Evolutionary conservation across 345 rosid species (phyloP).

Genomic region (Chamaenerion angustifolium): DNA sequence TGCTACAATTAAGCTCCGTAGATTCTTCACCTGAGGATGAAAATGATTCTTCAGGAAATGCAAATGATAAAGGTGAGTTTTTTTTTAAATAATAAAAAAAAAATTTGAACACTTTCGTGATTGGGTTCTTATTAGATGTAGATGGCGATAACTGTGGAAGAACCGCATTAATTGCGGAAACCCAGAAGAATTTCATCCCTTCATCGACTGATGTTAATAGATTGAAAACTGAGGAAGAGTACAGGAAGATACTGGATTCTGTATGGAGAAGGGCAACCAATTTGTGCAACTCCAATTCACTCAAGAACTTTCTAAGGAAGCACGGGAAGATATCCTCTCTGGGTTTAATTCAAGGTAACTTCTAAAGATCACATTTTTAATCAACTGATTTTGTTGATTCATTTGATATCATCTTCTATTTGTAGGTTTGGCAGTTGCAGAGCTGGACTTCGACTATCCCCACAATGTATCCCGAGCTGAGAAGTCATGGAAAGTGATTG

Average conservation of each 20-base stretch:
- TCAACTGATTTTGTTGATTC: conserved; percentile 15
- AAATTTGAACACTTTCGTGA: conserved; percentile 10
- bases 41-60: no score
- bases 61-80: no score
- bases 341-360: conserved; percentile 45
- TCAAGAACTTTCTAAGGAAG: conserved; percentile 52
- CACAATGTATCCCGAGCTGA: no score
- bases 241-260: conserved; percentile 41
- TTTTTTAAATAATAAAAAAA: no score
- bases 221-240: conserved; percentile 23
- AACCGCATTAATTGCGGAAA: conserved; percentile 35
- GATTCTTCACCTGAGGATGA: conserved; percentile 35
- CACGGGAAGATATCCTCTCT: conserved; percentile 76
- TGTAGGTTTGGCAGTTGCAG: no score
- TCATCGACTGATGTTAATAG: conserved; percentile 38
- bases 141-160: conserved; percentile 32
- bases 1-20: conserved; percentile 60
- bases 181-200: conserved; percentile 22
- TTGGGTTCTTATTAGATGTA: conserved; percentile 15
- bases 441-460: no score
- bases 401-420: conserved; percentile 36
- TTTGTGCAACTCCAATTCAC: conserved; percentile 58
- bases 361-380: no score
- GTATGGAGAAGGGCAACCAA: conserved; percentile 60
- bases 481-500: no score